Evolutionary conservation across 169 alveolate species (phyloP).

Genomic region (Amoebophrya sp.): DNA sequence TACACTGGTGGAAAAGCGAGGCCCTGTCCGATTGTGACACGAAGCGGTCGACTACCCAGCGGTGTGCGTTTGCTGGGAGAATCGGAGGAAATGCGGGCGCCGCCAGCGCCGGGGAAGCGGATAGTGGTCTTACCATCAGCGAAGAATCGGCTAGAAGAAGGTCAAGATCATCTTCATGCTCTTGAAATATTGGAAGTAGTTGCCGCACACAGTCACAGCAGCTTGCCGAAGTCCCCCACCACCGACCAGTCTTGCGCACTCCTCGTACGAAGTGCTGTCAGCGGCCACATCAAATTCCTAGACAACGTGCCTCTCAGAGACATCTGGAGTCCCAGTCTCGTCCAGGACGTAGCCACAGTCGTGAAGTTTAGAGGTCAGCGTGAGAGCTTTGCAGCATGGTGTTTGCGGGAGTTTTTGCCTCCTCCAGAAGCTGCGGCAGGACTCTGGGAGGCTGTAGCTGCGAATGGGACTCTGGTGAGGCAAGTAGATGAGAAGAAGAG

Average conservation of each 20-base stretch:
- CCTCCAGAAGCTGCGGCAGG: too few species aligned
- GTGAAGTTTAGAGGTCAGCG: background rate
- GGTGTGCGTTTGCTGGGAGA: background rate
- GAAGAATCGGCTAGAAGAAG: background rate
- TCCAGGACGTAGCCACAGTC: background rate
- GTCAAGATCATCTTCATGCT: background rate
- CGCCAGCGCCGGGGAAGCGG: background rate
- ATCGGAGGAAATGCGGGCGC: background rate
- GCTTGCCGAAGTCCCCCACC: background rate
- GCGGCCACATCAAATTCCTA: background rate
- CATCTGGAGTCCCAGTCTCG: background rate
- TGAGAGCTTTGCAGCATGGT: background rate
- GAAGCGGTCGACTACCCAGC: background rate
- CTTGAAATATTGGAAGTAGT: too few species aligned
- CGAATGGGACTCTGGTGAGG: too few species aligned
- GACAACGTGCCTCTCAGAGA: background rate
- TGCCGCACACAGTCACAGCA: too few species aligned
- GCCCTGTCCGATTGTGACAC: background rate
- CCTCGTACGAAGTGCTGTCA: background rate
- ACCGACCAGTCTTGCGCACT: background rate
- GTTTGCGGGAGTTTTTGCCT: background rate
- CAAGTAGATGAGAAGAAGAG: too few species aligned
- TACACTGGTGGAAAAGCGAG: slow-evolving; percentile 15
- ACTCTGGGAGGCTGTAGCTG: too few species aligned
- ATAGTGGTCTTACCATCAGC: background rate